A percentile compares a stretch with the other conserved stretches of the same genome.
These are phyloP conservation scores for Cryptococcus hybrid DNA, from an alignment of 1,284 basidiomycete species.

Conservation along the genomic window DNA sequence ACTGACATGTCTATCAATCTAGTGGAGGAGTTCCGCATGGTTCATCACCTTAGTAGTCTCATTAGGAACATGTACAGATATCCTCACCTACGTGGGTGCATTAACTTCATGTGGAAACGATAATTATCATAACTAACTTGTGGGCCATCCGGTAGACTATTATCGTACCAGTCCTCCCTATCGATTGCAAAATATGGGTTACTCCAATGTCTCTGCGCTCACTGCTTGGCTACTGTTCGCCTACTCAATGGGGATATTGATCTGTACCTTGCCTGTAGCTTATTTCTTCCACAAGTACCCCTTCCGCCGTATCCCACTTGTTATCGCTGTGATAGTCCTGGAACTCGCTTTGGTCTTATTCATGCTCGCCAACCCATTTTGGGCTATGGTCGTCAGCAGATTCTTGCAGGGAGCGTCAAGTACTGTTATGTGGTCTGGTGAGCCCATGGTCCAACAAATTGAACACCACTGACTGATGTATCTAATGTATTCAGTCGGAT, in stretches of 20 bases:
- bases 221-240: slow-evolving; percentile 43
- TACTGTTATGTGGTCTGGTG: slow-evolving; percentile 72
- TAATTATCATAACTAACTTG: no score
- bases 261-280: slow-evolving; percentile 56
- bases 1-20: not conserved
- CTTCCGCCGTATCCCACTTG: slow-evolving; percentile 59
- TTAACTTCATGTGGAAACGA: not conserved
- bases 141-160: slow-evolving; percentile 21
- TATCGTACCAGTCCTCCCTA: slow-evolving; percentile 65
- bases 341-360: slow-evolving; percentile 61
- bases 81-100: slow-evolving; percentile 38
- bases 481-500: slow-evolving; percentile 6
- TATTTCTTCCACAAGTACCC: slow-evolving; percentile 60
- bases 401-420: slow-evolving; percentile 69
- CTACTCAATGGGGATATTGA: slow-evolving; percentile 37
- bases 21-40: slow-evolving; percentile 30
- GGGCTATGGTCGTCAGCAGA: slow-evolving; percentile 69
- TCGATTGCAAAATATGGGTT: slow-evolving; percentile 32
- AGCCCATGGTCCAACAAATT: slow-evolving; percentile 49
- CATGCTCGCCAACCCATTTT: slow-evolving; percentile 69
- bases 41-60: slow-evolving; percentile 41
- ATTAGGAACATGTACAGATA: slow-evolving; percentile 31
- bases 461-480: not conserved
- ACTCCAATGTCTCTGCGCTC: slow-evolving; percentile 33
- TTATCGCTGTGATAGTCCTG: slow-evolving; percentile 51